These are phyloP conservation scores for Xylona heveae DNA, from an alignment of 495 filamentous ascomycete genomes.

Conservation along the genomic window DNA sequence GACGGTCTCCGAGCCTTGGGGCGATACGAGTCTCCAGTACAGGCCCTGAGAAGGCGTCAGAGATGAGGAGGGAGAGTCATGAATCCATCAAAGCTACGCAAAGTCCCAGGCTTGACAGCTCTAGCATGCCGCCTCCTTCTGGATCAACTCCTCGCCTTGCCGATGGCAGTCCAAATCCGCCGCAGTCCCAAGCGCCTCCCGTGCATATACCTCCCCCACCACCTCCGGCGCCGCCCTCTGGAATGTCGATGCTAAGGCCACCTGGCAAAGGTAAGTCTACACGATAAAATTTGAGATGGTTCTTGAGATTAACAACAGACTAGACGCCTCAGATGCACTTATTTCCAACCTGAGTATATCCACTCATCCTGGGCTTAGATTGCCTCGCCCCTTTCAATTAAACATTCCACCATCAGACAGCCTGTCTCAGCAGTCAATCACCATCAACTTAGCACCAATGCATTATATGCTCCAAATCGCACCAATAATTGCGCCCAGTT, in stretches of 20 bases:
- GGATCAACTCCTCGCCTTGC: constrained; percentile 13
- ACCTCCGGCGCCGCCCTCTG: constrained; percentile 5
- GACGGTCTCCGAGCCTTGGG: constrained; percentile 17
- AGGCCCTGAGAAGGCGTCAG: constrained; percentile 2
- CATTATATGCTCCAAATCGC: constrained; percentile 45
- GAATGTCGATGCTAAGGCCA: constrained; percentile 3
- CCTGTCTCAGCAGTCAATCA: constrained; percentile 42
- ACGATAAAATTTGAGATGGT: constrained; percentile 10
- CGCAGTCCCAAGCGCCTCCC: constrained; percentile 6
- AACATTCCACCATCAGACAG: constrained; percentile 37
- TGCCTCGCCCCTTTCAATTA: constrained; percentile 27
- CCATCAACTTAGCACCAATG: constrained; percentile 36
- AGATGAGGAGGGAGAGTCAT: constrained; percentile 9
- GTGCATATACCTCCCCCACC: constrained; percentile 5
- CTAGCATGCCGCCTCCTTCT: constrained; percentile 20
- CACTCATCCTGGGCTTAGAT: constrained; percentile 39
- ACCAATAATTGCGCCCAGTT: constrained; percentile 32
- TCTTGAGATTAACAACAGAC: constrained; percentile 1
- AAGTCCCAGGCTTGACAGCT: constrained; percentile 9
- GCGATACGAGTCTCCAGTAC: constrained; percentile 1
- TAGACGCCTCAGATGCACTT: constrained; percentile 32
- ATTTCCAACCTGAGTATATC: constrained; percentile 42
- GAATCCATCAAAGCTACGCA: constrained; percentile 11
- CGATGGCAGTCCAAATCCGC: constrained; percentile 14
- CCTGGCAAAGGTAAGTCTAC: constrained; percentile 11